Base-by-base conservation (phyloP, 176 grass and related monocot species). In the Triticum monococcum region DNA sequence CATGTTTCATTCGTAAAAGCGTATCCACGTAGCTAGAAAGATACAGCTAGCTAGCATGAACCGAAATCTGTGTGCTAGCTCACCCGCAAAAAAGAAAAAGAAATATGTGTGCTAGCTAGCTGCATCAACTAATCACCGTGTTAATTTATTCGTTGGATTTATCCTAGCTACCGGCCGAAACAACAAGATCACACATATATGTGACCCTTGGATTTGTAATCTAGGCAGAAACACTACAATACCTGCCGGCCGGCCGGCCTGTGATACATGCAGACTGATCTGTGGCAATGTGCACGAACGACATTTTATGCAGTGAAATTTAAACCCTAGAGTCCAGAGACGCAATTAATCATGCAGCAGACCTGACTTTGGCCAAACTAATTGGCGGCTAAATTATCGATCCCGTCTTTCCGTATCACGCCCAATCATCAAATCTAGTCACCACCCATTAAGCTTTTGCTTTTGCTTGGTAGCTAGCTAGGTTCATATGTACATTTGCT, bases 361-460 rank as follows among this genome's bases (percentile, higher is more conserved):
- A 79, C 35, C 65, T 24, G 11, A 41, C 68, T 24, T 66, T 62
- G 78, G 35, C 62, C 41, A 43, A 43, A 46, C 43, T 46, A 46
- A 68, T n/a, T 13, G 48, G 8, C 12, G 31, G 72, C 59, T 79
- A 82, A 43, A 43, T 43, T 43, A 86, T 17, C 30, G 63, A 43
- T 9, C 5, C 18, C 17, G 31, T 18, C 88, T 68, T 81, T 78
- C 88, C 79, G 72, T 41, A 72, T 78, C 83, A 86, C 12, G 38
- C 18, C 59, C 84, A 72, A 90, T 79, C 73, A 90, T 24, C 78
- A 83, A 83, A 79, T 78, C 88, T 72, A 86, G 72, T 79, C 88
- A 86, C 33, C 3, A 71, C 79, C 79, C 79, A 90, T 78, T 82
- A 77, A 28, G 40, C 23, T 64, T 75, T 41, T 71, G 18, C 9